These are phyloP conservation scores for Boletus pseudopeckii DNA, from an alignment of 768 basidiomycete genomes.

Conservation along the genomic window DNA sequence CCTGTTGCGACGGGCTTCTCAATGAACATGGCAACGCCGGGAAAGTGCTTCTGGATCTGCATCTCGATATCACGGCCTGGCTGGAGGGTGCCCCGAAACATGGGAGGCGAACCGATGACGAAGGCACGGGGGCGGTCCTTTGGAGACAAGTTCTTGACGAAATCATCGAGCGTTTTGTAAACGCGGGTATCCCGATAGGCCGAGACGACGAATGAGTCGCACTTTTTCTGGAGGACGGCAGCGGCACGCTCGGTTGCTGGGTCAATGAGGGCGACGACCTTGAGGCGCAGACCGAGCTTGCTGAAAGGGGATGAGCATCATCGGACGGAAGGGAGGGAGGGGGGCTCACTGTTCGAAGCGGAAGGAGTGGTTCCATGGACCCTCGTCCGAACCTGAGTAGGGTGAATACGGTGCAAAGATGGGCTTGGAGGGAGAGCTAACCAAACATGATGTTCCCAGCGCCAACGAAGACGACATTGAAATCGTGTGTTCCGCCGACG, in stretches of 20 bases:
- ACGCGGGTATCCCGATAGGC: conserved; percentile 88
- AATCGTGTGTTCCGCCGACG: conserved; percentile 62
- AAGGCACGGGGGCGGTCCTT: conserved; percentile 74
- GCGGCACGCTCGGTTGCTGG: conserved; percentile 80
- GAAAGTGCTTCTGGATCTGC: conserved; percentile 84
- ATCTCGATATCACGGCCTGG: conserved; percentile 82
- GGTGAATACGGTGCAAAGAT: conserved; percentile 5
- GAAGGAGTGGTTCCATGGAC: conserved; percentile 92
- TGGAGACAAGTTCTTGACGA: conserved; percentile 63
- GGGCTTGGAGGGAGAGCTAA: conserved; percentile 24
- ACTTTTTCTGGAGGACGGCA: conserved; percentile 82
- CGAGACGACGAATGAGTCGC: conserved; percentile 87
- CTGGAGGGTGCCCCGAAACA: conserved; percentile 79
- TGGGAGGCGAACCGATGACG: conserved; percentile 89
- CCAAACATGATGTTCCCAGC: conserved; percentile 99
- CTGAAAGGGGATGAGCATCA: conserved; percentile 36
- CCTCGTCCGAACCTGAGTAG: conserved; percentile 71
- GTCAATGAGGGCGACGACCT: conserved; percentile 93
- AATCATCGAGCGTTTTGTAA: conserved; percentile 84
- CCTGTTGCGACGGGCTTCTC: conserved; percentile 93
- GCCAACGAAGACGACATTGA: conserved; percentile 93
- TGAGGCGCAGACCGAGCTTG: conserved; percentile 94
- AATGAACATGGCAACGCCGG: conserved; percentile 83
- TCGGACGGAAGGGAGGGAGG: neutral
- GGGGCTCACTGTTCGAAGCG: conserved; percentile 76